Percentiles rank a stretch among this genome's conserved stretches.
These are phyloP conservation scores for Penium margaritaceum DNA, from an alignment of 139 green algal species.

Conservation along the genomic window DNA sequence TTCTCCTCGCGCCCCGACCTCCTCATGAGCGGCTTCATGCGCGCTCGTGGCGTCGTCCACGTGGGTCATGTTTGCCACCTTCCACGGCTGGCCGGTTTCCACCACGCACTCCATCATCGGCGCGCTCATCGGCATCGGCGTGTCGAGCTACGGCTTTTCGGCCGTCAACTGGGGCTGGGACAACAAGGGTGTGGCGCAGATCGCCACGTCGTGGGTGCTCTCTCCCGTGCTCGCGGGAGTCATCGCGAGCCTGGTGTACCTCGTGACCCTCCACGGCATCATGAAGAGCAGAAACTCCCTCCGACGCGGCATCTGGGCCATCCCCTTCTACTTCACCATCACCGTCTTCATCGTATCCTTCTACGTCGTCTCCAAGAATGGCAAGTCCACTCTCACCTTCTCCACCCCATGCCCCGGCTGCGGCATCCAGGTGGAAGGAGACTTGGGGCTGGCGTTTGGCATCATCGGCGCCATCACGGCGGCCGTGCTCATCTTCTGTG, in stretches of 20 bases:
- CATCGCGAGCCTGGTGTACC: neutral
- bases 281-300: slow-evolving; percentile 6
- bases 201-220: slow-evolving; percentile 31
- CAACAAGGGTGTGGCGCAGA: slow-evolving; percentile 19
- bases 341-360: slow-evolving; percentile 25
- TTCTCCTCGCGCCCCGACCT: slow-evolving; percentile 27
- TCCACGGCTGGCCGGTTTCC: slow-evolving; percentile 47
- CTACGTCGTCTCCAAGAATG: neutral
- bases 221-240: slow-evolving; percentile 20
- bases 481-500: neutral
- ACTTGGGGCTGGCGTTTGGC: neutral
- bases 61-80: slow-evolving; percentile 50
- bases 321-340: slow-evolving; percentile 18
- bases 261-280: neutral
- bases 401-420: too few relatives aligned
- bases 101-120: slow-evolving; percentile 52
- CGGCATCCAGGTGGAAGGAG: neutral
- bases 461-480: neutral
- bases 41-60: slow-evolving; percentile 42
- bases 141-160: neutral
- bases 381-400: too few relatives aligned
- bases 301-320: neutral
- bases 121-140: slow-evolving; percentile 1
- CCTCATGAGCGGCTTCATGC: slow-evolving; percentile 52
- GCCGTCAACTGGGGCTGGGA: slow-evolving; percentile 7